Percentiles rank a stretch among this genome's conserved stretches.
phyloP scores from a whole-genome alignment of 305 asterid genomes.

The Salvia sclarea region DNA sequence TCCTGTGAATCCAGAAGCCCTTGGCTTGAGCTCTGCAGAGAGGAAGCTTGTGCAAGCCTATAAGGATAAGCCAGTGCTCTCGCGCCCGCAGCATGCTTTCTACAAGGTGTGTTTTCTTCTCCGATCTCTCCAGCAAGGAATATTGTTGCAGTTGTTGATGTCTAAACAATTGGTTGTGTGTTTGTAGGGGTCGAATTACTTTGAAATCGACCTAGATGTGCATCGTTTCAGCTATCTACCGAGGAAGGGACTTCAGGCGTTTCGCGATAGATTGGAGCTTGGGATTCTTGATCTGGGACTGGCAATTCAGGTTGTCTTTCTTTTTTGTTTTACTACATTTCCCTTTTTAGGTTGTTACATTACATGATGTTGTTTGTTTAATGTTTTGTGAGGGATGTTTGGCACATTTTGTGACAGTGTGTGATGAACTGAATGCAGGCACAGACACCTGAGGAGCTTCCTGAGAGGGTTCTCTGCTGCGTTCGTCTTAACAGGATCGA shows the following conservation, averaged over 20 bases:
- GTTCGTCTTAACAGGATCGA: conserved; percentile 68
- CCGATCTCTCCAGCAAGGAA: background rate
- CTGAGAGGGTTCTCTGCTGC: conserved; percentile 84
- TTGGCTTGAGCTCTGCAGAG: conserved; percentile 77
- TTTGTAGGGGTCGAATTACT: conserved; percentile 73
- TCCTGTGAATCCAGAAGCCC: conserved; percentile 75
- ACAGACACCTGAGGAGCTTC: conserved; percentile 71
- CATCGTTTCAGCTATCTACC: conserved; percentile 95
- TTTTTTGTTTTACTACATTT: background rate
- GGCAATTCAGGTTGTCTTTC: conserved; percentile 72
- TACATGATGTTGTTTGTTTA: too few relatives aligned
- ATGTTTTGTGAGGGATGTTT: too few relatives aligned
- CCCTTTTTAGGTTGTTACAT: background rate
- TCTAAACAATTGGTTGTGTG: conserved; percentile 5
- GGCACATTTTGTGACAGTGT: conserved; percentile 3
- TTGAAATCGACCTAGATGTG: conserved; percentile 88
- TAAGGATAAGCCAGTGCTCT: conserved; percentile 88
- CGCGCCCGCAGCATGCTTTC: conserved; percentile 90
- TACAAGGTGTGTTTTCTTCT: conserved; percentile 47
- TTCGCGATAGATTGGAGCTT: conserved; percentile 65
- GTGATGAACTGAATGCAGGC: conserved; percentile 56
- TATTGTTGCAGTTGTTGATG: background rate
- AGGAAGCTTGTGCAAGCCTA: conserved; percentile 82
- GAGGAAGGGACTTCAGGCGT: conserved; percentile 82
- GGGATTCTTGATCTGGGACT: conserved; percentile 86